Evolutionary conservation across 164 flowering plant species (phyloP).

Genomic region (Berberis thunbergii): DNA sequence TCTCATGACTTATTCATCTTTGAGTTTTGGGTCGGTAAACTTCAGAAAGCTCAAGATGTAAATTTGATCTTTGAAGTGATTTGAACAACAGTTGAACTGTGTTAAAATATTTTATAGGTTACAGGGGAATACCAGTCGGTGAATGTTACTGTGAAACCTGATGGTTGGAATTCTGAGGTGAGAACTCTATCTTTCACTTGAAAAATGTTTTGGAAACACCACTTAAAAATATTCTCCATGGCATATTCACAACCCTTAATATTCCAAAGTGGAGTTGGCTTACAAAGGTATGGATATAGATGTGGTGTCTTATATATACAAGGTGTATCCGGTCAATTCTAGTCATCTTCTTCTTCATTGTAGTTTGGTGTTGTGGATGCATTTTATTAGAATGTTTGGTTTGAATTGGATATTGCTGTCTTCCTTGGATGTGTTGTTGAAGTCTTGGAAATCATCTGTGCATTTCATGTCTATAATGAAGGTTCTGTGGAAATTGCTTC

Average conservation of each 20-base stretch:
- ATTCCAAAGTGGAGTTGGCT: neutral
- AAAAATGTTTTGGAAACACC: neutral
- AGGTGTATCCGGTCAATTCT: no score
- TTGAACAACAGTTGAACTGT: neutral
- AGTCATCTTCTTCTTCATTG: no score
- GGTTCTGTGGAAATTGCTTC: no score
- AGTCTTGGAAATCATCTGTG: no score
- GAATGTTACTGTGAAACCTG: slow-evolving; percentile 73
- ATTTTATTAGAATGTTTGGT: no score
- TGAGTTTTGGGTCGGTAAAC: slow-evolving; percentile 90
- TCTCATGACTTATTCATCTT: slow-evolving; percentile 89
- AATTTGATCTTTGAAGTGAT: slow-evolving; percentile 12
- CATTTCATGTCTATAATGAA: no score
- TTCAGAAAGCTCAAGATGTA: slow-evolving; percentile 9
- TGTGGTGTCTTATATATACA: no score
- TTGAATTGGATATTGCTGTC: no score
- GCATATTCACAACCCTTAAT: neutral
- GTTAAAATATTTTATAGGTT: slow-evolving; percentile 43
- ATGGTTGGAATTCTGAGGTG: slow-evolving; percentile 68
- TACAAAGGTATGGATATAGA: no score
- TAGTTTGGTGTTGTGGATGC: no score
- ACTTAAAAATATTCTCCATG: neutral
- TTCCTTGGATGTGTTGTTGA: no score
- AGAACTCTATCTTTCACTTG: slow-evolving; percentile 12
- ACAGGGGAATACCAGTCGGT: slow-evolving; percentile 86